Percentiles rank a stretch among this genome's conserved stretches.
phyloP scores from a whole-genome alignment of 1,284 basidiomycete genomes.

The Rhodotorula sp. region DNA sequence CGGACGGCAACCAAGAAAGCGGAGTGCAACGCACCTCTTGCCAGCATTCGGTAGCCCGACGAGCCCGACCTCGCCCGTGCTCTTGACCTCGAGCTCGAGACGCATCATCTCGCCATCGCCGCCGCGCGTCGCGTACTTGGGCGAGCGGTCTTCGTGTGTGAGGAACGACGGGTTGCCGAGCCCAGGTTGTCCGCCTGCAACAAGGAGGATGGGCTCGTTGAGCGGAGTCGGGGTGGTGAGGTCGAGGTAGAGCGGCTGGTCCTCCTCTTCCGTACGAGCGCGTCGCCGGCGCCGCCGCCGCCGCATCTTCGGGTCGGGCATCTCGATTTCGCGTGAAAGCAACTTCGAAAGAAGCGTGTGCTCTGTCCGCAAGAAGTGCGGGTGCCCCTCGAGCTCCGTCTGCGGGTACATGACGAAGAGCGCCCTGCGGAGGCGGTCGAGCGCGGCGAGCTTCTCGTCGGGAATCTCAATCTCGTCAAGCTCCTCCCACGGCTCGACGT shows the following conservation, averaged over 20 bases:
- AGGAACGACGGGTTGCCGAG: slow-evolving; percentile 72
- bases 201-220: slow-evolving; percentile 66
- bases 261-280: slow-evolving; percentile 52
- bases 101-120: slow-evolving; percentile 77
- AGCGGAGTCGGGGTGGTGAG: slow-evolving; percentile 56
- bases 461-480: slow-evolving; percentile 23
- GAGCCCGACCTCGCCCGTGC: slow-evolving; percentile 88
- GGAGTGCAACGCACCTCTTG: slow-evolving; percentile 51
- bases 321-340: slow-evolving; percentile 36
- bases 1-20: not conserved
- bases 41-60: slow-evolving; percentile 94
- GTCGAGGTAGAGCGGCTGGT: slow-evolving; percentile 64
- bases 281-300: slow-evolving; percentile 51
- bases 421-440: slow-evolving; percentile 25
- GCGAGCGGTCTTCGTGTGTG: slow-evolving; percentile 45
- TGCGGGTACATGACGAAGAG: slow-evolving; percentile 46
- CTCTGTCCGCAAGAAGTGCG: slow-evolving; percentile 36
- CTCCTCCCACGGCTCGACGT: slow-evolving; percentile 33
- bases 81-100: slow-evolving; percentile 88
- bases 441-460: slow-evolving; percentile 17
- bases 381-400: slow-evolving; percentile 36
- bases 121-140: slow-evolving; percentile 60
- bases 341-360: slow-evolving; percentile 39
- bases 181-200: slow-evolving; percentile 79
- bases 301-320: slow-evolving; percentile 42